phyloP scores from a whole-genome alignment of 768 basidiomycete species.

The Russula earlei region DNA sequence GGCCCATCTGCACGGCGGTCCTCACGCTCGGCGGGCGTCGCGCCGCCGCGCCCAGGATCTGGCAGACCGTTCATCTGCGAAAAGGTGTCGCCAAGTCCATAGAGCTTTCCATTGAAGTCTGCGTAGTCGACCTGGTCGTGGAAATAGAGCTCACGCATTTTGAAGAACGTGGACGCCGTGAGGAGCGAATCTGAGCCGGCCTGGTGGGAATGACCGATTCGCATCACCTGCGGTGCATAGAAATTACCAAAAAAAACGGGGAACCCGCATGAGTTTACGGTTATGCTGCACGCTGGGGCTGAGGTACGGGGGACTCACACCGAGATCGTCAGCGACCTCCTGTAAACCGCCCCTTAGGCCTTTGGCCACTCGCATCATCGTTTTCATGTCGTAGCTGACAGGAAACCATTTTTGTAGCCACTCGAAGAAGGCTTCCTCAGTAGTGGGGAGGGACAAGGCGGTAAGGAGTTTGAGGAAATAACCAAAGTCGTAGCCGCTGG shows the following conservation, averaged over 20 bases:
- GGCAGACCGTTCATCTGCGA: slow-evolving; percentile 54
- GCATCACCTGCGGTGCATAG: slow-evolving; percentile 50
- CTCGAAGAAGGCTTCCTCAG: slow-evolving; percentile 86
- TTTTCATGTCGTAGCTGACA: slow-evolving; percentile 94
- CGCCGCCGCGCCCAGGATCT: slow-evolving; percentile 58
- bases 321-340: slow-evolving; percentile 92
- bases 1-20: slow-evolving; percentile 45
- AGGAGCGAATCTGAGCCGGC: slow-evolving; percentile 96
- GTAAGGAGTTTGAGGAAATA: slow-evolving; percentile 94
- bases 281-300: background rate
- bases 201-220: slow-evolving; percentile 88
- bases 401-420: slow-evolving; percentile 90
- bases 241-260: background rate
- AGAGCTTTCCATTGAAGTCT: slow-evolving; percentile 76
- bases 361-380: slow-evolving; percentile 84
- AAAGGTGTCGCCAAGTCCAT: slow-evolving; percentile 77
- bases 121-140: slow-evolving; percentile 76
- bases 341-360: slow-evolving; percentile 80
- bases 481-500: slow-evolving; percentile 98
- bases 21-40: slow-evolving; percentile 76
- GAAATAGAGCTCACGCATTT: slow-evolving; percentile 89
- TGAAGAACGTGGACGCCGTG: slow-evolving; percentile 91
- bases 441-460: slow-evolving; percentile 73
- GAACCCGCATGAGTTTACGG: background rate
- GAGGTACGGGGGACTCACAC: slow-evolving; percentile 43